Base-by-base conservation (phyloP, 192 early-diverging fungal species). In the Backusella sp. region DNA sequence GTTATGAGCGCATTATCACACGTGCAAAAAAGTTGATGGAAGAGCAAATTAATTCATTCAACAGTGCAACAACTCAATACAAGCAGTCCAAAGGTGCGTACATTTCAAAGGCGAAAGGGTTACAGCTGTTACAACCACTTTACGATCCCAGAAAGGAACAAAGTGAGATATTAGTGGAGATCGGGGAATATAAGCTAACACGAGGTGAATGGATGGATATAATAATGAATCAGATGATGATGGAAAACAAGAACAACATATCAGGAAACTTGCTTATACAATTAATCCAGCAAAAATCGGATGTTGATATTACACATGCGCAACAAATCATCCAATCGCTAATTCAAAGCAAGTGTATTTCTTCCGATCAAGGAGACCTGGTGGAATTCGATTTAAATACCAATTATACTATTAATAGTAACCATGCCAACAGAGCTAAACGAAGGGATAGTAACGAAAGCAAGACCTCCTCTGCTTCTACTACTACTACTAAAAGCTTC, bases 1-100 rank as follows among this genome's bases (percentile, higher is more conserved):
- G 67, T 8, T 78, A 78, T 19, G 46, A 73, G 11, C 77, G 77
- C 9, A 68, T 78, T 8, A 73, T 73, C 15, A 30, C 44, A 44
- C 73, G 26, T 34, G 46, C 72, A 1, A 66, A 56, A 19, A 49
- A 66, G 3, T 11, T 67, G 9, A 69, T 74, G 35, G 77, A 78
- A n/a, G 35, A 44, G 4, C 77, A 73, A 15, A 70, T 78, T 1
- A 37, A 15, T 28, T 52, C 52, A 3, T 78, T 78, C 34, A 73
- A 73, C 8, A n/a, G 14, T 21, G 4, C 69, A 17, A 35, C 26
- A 1, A 56, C 53, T 6, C 62, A 34, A 23, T 26, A 70, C 7
- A 34, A 74, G 0, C 72, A 78, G 42, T 15, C 66, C 6, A 72
- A 72, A 6, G 19, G 11, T 46, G 26, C 23, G 9, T 23, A 26